These are phyloP conservation scores for Skeletonema tropicum DNA, from an alignment of 108 stramenopile genomes.

Conservation along the genomic window DNA sequence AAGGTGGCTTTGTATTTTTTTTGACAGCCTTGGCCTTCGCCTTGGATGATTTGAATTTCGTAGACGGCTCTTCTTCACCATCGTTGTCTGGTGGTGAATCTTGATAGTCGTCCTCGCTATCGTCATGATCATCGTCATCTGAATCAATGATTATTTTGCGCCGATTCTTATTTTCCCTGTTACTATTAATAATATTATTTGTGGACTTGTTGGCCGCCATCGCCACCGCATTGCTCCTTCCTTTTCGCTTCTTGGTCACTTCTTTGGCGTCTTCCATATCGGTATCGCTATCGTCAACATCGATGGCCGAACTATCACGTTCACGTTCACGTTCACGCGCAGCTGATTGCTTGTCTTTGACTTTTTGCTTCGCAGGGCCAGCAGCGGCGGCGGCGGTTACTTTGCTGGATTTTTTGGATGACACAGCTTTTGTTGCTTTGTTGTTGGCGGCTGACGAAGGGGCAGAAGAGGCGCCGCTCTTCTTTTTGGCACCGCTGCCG, in stretches of 20 bases:
- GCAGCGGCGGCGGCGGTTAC: no score
- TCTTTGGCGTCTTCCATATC: constrained; percentile 1
- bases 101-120: no score
- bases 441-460: no score
- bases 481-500: no score
- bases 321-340: no score
- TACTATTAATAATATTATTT: neutral
- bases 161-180: neutral
- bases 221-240: neutral
- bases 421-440: no score
- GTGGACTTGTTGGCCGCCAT: no score
- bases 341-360: no score
- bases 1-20: constrained; percentile 4
- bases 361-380: no score
- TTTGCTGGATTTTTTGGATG: no score
- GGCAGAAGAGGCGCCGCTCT: no score
- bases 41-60: constrained; percentile 8
- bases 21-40: constrained; percentile 1
- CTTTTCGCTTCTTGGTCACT: neutral
- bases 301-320: no score
- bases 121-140: constrained; percentile 36
- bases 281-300: constrained; percentile 12
- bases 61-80: constrained; percentile 13
- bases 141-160: constrained; percentile 1
- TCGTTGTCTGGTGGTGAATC: constrained; percentile 13